Evolutionary conservation across 495 filamentous ascomycete species (phyloP), one percentile per base, ranked within the genome.

Genomic region (Diplogelasinospora grovesii): DNA sequence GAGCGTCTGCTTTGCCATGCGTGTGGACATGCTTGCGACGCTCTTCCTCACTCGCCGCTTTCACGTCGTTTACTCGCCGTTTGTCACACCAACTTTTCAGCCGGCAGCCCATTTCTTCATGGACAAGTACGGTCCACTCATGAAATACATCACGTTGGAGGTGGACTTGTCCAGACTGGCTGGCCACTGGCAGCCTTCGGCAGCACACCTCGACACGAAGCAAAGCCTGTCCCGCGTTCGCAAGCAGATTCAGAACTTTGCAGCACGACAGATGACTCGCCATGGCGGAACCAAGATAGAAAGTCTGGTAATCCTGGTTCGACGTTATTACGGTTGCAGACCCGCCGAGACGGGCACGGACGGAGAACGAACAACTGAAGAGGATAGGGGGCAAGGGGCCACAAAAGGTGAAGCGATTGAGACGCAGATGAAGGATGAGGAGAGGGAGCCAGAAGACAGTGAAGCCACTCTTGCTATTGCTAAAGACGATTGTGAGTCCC

Each of bases 141-240:
- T 63, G 54, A 49, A 47, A 20, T 47, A 37, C 21, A 45, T 63
- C 27, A 52, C 50, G 0, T 25, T 63, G 8, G 60, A 63, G 38
- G 35, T 63, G 1, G 57, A 63, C 22, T 31, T 59, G 8, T 49
- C 57, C 2, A 49, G 49, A 23, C 34, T 63, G 14, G 46, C 39
- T 2, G 53, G 53, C 4, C 34, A 49, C 26, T 35, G 32, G 15
- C 15, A 43, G 4, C 50, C 47, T 1, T 31, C 19, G 3, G 52
- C 52, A 2, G 39, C 31, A 3, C 13, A 19, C 3, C 8, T 46
- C 26, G 19, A 52, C 8, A 35, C 50, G 36, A 23, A 20, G 5
- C 8, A 19, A 8, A 39, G 26, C 20, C 16, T 56, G 14, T 8
- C 25, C 6, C 33, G 41, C 4, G 20, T 53, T 3, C 21, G 31